Evolutionary conservation across 768 basidiomycete genomes (phyloP), one percentile per base, ranked within the genome.

Genomic region (Termitomyces sp.): DNA sequence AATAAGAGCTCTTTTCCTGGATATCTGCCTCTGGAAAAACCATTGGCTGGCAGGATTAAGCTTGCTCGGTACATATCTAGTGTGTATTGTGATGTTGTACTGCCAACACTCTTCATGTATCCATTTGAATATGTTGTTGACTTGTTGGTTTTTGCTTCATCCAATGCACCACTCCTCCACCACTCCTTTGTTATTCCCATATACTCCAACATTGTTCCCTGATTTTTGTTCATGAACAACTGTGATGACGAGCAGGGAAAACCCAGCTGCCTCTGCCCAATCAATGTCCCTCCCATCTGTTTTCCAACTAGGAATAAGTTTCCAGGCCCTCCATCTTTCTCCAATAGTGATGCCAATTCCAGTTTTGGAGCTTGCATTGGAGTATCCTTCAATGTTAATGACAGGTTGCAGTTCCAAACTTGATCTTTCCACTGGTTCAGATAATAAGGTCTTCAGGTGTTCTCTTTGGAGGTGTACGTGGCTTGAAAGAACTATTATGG

Each of bases 151-250:
- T 15, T 69, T 30, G 59, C 36, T 36, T 12, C 36, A 2, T 6
- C 36, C 36, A 5, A 9, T 12, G 8, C 36, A 36, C 76, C 77
- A 80, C 0, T 75, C 76, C 58, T 78, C 68, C 31, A 78, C 69
- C 6, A 80, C 72, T 1, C 76, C 74, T 48, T 50, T 58, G 69
- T 79, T 80, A 67, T 80, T 76, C 0, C 78, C 69, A 51, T 65
- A 72, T 20, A 74, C 57, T 30, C n/a, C n/a, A n/a, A n/a, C n/a
- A n/a, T n/a, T n/a, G n/a, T n/a, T n/a, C n/a, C n/a, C n/a, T n/a
- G n/a, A n/a, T n/a, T n/a, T n/a, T n/a, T n/a, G n/a, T n/a, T n/a
- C n/a, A n/a, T n/a, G n/a, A n/a, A n/a, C n/a, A n/a, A n/a, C n/a
- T n/a, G n/a, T n/a, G n/a, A 1, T 34, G 11, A 34, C 33, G 33